Percentiles rank a stretch among this genome's conserved stretches.
Conservation (phyloP, 1,139 yeast genomes). For the Blastobotrys illinoisensis region DNA sequence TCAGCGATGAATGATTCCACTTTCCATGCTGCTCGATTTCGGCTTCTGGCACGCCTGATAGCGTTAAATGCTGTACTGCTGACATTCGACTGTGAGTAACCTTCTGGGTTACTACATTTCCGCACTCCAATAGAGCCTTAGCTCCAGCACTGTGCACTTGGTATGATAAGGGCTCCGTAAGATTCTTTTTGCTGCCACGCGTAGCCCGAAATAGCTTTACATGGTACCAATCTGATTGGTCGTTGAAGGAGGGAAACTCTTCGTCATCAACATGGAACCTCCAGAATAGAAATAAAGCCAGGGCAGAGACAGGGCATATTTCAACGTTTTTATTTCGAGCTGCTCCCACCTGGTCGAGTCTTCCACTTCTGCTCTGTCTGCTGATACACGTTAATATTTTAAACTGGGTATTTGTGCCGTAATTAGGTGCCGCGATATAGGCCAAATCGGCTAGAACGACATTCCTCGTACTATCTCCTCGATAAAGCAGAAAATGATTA, state of each 20-base stretch:
- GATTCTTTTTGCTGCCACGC: not conserved
- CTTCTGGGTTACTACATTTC: not conserved
- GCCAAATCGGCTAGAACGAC: not conserved
- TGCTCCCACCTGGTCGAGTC: not conserved
- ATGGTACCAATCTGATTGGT: not conserved
- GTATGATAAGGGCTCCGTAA: too few relatives aligned
- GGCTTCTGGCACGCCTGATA: not conserved
- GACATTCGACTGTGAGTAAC: not conserved
- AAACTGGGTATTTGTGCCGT: not conserved
- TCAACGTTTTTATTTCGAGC: not conserved
- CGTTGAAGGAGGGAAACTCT: not conserved
- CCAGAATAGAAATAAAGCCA: not conserved
- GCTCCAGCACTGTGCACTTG: too few relatives aligned
- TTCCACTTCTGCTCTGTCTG: not conserved
- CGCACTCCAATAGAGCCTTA: too few relatives aligned
- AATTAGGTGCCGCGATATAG: not conserved
- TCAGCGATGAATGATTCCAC: too few relatives aligned
- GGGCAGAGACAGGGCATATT: not conserved
- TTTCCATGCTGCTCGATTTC: not conserved
- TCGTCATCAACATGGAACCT: not conserved
- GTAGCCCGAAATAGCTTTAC: not conserved
- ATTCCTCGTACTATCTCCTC: not conserved
- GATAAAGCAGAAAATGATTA: not conserved
- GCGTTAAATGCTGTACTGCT: not conserved
- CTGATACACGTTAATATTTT: not conserved